Evolutionary conservation across 2,329 filamentous ascomycete genomes (phyloP), one percentile per base, ranked within the genome.

Genomic region (Aspergillus caelatus): DNA sequence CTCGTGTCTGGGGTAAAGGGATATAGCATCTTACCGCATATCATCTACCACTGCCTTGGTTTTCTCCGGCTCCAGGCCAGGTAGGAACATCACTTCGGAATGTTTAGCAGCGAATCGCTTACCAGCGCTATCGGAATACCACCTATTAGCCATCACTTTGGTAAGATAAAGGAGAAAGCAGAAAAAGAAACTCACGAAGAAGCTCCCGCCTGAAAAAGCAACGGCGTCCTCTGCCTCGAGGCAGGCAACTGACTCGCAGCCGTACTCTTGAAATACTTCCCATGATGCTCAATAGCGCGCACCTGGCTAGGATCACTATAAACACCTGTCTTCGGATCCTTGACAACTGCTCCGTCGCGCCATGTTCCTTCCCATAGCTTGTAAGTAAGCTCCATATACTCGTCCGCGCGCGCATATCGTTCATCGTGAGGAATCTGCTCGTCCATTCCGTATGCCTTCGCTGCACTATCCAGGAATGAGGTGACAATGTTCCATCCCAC

Each of bases 311-410:
- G 60, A n/a, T 62, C 57, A 50, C 62, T 62, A 61, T 68, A 68
- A 23, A 62, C 61, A 58, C 65, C 23, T 57, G 64, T 26, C 50
- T 63, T 43, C 64, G 41, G 34, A 30, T 70, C 19, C 5, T 60
- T 45, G 7, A 63, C 16, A 9, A 78, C 71, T 0, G 77, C 75
- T 7, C 72, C 73, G 39, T 78, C 76, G 19, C 77, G 72, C 81
- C 82, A 86, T 10, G 78, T 82, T 0, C 80, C 80, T 72, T 85
- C 82, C 81, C 81, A 85, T 0, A 85, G 76, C 69, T 82, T 82
- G 56, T 79, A 79, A 2, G 74, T 62, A 1, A 79, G 71, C 14
- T 77, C 70, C 55, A 81, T 66, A 60, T 81, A 82, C 65, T 83
- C 81, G 52, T 83, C 74, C 3, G 81, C 80, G 8, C 79, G 78